Percentiles rank a stretch among this genome's conserved stretches.
These are phyloP conservation scores for Camillea tinctor DNA, from an alignment of 2,329 filamentous ascomycete genomes.

Conservation along the genomic window DNA sequence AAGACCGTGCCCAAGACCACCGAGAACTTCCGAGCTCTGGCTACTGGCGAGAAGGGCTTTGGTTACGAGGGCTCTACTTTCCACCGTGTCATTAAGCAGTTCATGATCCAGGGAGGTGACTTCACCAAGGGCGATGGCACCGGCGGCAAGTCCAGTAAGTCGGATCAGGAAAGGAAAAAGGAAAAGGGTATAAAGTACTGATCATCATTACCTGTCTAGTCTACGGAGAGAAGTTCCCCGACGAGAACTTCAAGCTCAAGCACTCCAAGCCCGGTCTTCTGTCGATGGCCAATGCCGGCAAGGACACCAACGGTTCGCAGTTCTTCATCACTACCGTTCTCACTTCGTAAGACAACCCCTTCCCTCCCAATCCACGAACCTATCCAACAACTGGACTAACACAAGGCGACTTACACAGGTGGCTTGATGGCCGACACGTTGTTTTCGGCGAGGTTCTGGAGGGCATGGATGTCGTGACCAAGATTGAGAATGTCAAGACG, in stretches of 20 bases:
- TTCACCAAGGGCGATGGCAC: slow-evolving; percentile 82
- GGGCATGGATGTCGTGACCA: slow-evolving; percentile 76
- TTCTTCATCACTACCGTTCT: slow-evolving; percentile 88
- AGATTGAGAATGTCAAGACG: slow-evolving; percentile 73
- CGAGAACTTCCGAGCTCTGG: slow-evolving; percentile 75
- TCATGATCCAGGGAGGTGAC: slow-evolving; percentile 92
- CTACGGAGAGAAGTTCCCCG: slow-evolving; percentile 79
- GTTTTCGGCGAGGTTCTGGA: slow-evolving; percentile 88
- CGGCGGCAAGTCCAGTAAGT: slow-evolving; percentile 79
- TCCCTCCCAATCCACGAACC: slow-evolving; percentile 1
- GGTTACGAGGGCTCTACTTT: slow-evolving; percentile 80
- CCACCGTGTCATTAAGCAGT: slow-evolving; percentile 87
- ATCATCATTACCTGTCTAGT: slow-evolving; percentile 45
- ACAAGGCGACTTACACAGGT: slow-evolving; percentile 43
- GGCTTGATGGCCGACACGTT: slow-evolving; percentile 82
- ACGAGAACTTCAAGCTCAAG: slow-evolving; percentile 96
- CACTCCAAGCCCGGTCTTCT: slow-evolving; percentile 82
- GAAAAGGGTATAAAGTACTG: slow-evolving; percentile 5
- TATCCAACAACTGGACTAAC: slow-evolving; percentile 14
- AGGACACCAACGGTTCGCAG: slow-evolving; percentile 84
- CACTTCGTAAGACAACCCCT: slow-evolving; percentile 59
- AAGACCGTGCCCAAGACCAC: slow-evolving; percentile 78
- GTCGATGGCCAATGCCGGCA: slow-evolving; percentile 83
- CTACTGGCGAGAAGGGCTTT: slow-evolving; percentile 83
- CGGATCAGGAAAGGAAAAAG: neutral